Evolutionary conservation across 306 rosid species (phyloP), one percentile per base, ranked within the genome.

Genomic region (Vicia villosa): DNA sequence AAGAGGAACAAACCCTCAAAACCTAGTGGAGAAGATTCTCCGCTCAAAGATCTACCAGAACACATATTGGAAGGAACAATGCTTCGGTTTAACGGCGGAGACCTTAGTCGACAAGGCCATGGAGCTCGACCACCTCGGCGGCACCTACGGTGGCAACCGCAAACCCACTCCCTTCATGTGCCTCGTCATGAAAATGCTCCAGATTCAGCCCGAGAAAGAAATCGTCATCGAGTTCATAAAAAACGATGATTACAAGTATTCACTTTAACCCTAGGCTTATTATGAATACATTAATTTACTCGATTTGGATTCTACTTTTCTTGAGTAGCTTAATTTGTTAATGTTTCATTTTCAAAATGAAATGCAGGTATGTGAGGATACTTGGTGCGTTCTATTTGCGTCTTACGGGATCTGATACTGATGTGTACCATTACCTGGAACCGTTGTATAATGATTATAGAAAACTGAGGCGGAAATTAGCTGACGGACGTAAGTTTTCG

Each of bases 141-240:
- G 99, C 0, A 95, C 99, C 71, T 80, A 32, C 63, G 99, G 99
- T 1, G 99, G 97, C 10, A 95, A 77, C 79, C 99, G 97, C 2
- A 91, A 89, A 49, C 97, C 97, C 65, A 83, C 99, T 10, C 97
- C 97, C 0, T 91, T 95, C 85, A 91, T 95, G 89, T 91, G 97
- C 81, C 99, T 91, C 20, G 88, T 91, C 46, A 87, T 84, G 96
- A 91, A 95, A 87, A 95, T 91, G 99, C 92, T 95, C 66, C 99
- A 91, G 87, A 95, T 95, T 76, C 97, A 95, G 65, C 99, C 99
- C 2, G 95, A 91, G 91, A 95, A 95, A 83, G 97, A 95, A 76
- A 95, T 91, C 68, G 95, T 95, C 40, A 95, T 91, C 69, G 99
- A 95, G 82, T 95, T 95, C 73, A 91, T 95, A 2, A 89, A 89